Evolutionary conservation across 805 yeast species (phyloP).

Genomic region (Spathaspora passalidarum): DNA sequence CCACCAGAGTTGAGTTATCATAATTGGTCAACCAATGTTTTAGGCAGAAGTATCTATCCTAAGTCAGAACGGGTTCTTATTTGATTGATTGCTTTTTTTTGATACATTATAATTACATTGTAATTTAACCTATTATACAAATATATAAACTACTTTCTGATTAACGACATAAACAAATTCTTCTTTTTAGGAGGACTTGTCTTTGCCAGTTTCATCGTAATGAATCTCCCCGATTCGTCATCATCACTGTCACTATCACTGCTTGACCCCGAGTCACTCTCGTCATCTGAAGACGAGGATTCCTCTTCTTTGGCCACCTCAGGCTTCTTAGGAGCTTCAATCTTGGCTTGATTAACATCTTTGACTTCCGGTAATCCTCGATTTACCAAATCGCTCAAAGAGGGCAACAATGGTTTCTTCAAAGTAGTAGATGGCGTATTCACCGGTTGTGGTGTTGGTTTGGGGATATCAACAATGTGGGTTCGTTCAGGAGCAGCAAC

Average conservation of each 20-base stretch:
- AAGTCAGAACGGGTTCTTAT: neutral
- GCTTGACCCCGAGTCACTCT: constrained; percentile 8
- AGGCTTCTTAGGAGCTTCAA: neutral
- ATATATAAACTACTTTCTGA: neutral
- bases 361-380: constrained; percentile 68
- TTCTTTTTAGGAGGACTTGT: constrained; percentile 16
- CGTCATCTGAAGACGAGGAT: constrained; percentile 4
- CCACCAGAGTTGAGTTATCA: constrained; percentile 20
- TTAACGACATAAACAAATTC: constrained; percentile 23
- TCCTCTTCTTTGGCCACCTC: constrained; percentile 11
- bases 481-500: neutral
- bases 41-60: constrained; percentile 25
- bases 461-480: neutral
- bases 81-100: neutral
- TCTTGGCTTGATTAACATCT: constrained; percentile 19
- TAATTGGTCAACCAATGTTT: constrained; percentile 30
- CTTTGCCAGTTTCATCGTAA: constrained; percentile 22
- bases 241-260: constrained; percentile 16
- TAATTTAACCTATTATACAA: neutral
- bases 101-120: neutral
- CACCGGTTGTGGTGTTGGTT: constrained; percentile 1
- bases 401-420: constrained; percentile 40
- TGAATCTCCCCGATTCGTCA: constrained; percentile 16
- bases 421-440: constrained; percentile 7
- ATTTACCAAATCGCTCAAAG: constrained; percentile 57